These are phyloP conservation scores for Coniferiporia weirii DNA, from an alignment of 1,284 basidiomycete species.

Conservation along the genomic window DNA sequence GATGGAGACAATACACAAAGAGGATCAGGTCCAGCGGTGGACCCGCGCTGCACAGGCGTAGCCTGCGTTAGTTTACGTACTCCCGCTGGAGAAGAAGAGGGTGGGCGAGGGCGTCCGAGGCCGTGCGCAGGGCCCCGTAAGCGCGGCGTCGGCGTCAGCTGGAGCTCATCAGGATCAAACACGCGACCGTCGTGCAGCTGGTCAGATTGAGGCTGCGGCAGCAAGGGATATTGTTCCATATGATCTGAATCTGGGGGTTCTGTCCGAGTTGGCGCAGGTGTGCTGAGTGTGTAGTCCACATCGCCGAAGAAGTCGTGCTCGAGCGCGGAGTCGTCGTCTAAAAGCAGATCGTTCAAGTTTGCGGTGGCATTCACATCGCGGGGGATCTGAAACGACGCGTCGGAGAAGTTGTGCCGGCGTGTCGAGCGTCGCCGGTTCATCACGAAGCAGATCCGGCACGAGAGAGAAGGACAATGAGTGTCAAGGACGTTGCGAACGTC, in stretches of 20 bases:
- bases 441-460: neutral
- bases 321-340: conserved; percentile 7
- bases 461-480: neutral
- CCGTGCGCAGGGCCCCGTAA: neutral
- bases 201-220: neutral
- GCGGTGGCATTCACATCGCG: conserved; percentile 3
- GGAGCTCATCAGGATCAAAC: neutral
- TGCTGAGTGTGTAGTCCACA: conserved; percentile 12
- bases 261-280: conserved; percentile 1
- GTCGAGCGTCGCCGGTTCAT: conserved; percentile 4
- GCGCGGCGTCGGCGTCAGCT: conserved; percentile 1
- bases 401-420: neutral
- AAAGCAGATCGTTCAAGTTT: conserved; percentile 8
- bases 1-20: neutral
- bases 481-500: neutral
- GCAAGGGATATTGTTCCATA: neutral
- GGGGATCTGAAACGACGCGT: conserved; percentile 17
- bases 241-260: neutral
- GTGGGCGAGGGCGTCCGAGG: neutral
- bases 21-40: neutral
- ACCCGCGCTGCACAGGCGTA: neutral
- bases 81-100: neutral
- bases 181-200: conserved; percentile 2
- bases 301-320: conserved; percentile 16
- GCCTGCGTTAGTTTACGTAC: neutral